A percentile compares a stretch with the other conserved stretches of the same genome.
Evolutionary conservation across 139 green algal species (phyloP).

Genomic region (Trebouxia sp.): DNA sequence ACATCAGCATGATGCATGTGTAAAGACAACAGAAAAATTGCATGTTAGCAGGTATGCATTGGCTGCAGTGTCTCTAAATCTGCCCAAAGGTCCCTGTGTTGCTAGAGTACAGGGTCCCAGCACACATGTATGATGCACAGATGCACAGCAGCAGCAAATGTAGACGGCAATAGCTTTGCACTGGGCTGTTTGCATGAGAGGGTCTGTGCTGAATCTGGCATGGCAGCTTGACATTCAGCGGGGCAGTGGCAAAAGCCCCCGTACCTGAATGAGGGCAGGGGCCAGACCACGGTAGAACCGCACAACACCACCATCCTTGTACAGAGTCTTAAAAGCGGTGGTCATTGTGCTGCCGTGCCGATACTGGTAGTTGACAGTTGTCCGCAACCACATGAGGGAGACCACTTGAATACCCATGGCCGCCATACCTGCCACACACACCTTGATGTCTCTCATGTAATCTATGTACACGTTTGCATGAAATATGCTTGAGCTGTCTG

Average conservation of each 20-base stretch:
- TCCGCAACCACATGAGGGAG: slow-evolving; percentile 81
- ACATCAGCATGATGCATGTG: too few relatives aligned
- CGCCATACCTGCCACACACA: background rate
- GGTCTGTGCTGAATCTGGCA: too few relatives aligned
- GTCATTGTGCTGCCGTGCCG: slow-evolving; percentile 73
- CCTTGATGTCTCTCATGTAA: background rate
- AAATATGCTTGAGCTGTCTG: too few relatives aligned
- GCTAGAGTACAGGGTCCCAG: too few relatives aligned
- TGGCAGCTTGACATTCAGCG: too few relatives aligned
- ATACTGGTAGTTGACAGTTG: slow-evolving; percentile 86
- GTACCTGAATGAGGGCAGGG: slow-evolving; percentile 71
- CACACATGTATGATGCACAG: too few relatives aligned
- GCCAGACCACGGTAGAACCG: slow-evolving; percentile 91
- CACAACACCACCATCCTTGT: slow-evolving; percentile 82
- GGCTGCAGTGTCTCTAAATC: too few relatives aligned
- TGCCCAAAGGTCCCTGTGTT: too few relatives aligned
- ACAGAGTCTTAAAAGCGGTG: slow-evolving; percentile 75
- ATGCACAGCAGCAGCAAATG: too few relatives aligned
- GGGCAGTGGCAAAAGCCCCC: background rate
- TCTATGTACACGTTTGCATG: too few relatives aligned
- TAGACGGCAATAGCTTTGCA: background rate
- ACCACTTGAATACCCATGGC: slow-evolving; percentile 17
- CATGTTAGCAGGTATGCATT: background rate
- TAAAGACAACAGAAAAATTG: background rate
- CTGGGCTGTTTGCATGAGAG: too few relatives aligned